Evolutionary conservation across 805 yeast genomes (phyloP).

Genomic region (Saccharomycopsis sp.): DNA sequence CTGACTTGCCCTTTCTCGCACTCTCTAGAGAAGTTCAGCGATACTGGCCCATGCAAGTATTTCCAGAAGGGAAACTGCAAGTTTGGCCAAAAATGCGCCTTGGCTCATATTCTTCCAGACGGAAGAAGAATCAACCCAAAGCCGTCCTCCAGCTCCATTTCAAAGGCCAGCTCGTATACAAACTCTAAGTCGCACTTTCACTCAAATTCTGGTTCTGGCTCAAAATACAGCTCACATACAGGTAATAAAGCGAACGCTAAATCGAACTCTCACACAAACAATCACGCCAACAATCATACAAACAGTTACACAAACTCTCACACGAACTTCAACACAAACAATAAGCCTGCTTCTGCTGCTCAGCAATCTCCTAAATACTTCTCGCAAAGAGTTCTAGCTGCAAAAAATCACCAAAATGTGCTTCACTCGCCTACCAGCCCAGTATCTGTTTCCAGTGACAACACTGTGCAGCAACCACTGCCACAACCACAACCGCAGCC

Average conservation of each 20-base stretch:
- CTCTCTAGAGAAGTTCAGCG: conserved; percentile 48
- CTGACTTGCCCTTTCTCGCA: conserved; percentile 88
- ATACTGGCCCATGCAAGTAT: conserved; percentile 74
- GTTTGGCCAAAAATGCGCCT: conserved; percentile 90
- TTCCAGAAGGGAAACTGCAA: conserved; percentile 96
- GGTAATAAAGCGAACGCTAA: too few relatives aligned
- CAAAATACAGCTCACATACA: too few relatives aligned
- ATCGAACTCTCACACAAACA: not conserved
- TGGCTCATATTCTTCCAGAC: conserved; percentile 85
- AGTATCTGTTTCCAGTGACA: not conserved
- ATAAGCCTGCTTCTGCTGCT: too few relatives aligned
- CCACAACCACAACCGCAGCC: not conserved
- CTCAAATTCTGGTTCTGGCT: too few relatives aligned
- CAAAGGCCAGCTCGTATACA: not conserved
- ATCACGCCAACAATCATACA: not conserved
- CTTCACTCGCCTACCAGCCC: not conserved
- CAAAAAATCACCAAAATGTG: not conserved
- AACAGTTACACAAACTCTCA: not conserved
- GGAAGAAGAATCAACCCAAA: conserved; percentile 71
- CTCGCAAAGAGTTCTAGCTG: not conserved
- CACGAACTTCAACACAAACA: not conserved
- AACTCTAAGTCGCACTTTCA: too few relatives aligned
- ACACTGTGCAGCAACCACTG: not conserved
- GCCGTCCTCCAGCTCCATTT: conserved; percentile 25
- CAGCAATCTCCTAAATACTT: not conserved